These are phyloP conservation scores for Zalerion maritima DNA, from an alignment of 495 filamentous ascomycete genomes.

Conservation along the genomic window DNA sequence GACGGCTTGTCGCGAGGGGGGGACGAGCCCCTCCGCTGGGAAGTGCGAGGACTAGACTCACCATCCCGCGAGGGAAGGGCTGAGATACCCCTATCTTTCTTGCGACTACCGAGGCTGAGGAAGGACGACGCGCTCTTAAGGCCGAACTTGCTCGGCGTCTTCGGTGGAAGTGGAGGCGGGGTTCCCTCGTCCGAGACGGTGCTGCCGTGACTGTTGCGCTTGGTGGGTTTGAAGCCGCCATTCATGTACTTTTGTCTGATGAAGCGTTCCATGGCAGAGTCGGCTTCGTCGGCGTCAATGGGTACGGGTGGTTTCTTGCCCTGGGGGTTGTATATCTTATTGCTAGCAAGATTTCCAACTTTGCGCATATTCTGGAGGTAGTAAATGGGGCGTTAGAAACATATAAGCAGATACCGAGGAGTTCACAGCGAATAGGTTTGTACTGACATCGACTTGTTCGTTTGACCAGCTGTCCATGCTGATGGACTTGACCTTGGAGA, in stretches of 20 bases:
- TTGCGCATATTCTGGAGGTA: slow-evolving; percentile 87
- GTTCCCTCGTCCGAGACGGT: slow-evolving; percentile 34
- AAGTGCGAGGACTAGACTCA: slow-evolving; percentile 8
- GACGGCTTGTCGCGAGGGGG: slow-evolving; percentile 38
- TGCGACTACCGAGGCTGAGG: slow-evolving; percentile 32
- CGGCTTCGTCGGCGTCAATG: slow-evolving; percentile 78
- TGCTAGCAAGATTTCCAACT: slow-evolving; percentile 72
- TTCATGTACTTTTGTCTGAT: slow-evolving; percentile 87
- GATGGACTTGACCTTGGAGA: slow-evolving; percentile 95
- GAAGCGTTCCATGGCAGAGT: slow-evolving; percentile 83
- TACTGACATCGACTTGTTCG: slow-evolving; percentile 83
- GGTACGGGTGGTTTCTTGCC: slow-evolving; percentile 70
- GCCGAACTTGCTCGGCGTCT: slow-evolving; percentile 61
- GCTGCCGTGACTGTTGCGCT: slow-evolving; percentile 28
- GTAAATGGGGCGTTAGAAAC: slow-evolving; percentile 13
- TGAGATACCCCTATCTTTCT: slow-evolving; percentile 12
- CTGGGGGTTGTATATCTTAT: slow-evolving; percentile 75
- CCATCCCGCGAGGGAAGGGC: slow-evolving; percentile 7
- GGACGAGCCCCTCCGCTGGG: slow-evolving; percentile 13
- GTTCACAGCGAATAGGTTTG: slow-evolving; percentile 1
- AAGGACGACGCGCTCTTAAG: slow-evolving; percentile 66
- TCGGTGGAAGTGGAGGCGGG: slow-evolving; percentile 75
- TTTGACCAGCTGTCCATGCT: slow-evolving; percentile 94
- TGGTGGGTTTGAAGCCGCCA: slow-evolving; percentile 18
- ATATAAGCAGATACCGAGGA: not conserved